A percentile compares a stretch with the other conserved stretches of the same genome.
Evolutionary conservation across 2,329 filamentous ascomycete species (phyloP).

Genomic region (Cercospora sp.): DNA sequence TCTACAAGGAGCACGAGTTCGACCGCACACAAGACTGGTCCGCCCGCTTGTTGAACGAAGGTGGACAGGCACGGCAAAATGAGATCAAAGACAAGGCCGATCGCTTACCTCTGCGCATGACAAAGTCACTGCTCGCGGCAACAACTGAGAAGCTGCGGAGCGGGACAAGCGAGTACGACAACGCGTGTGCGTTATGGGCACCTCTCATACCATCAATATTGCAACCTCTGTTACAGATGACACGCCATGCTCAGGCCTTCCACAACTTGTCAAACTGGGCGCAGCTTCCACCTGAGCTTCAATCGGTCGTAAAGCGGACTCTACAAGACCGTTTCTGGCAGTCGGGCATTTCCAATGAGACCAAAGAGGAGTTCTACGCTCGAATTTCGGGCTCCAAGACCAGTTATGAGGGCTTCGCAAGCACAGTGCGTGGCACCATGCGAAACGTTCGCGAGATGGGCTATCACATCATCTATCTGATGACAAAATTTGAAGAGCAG

Average conservation of each 20-base stretch:
- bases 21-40: conserved; percentile 83
- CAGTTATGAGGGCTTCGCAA: conserved; percentile 90
- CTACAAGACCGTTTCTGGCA: conserved; percentile 98
- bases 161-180: conserved; percentile 68
- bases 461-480: conserved; percentile 91
- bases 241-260: conserved; percentile 87
- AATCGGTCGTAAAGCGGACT: conserved; percentile 73
- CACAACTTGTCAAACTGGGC: conserved; percentile 85
- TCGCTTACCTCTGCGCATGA: conserved; percentile 76
- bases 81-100: conserved; percentile 74
- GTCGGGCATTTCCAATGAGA: conserved; percentile 92
- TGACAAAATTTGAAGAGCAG: conserved; percentile 80
- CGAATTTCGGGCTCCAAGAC: conserved; percentile 84
- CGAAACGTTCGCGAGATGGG: conserved; percentile 88
- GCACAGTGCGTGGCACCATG: conserved; percentile 84
- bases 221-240: conserved; percentile 79
- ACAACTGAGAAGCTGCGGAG: conserved; percentile 87
- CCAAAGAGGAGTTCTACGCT: conserved; percentile 94
- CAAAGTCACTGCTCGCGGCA: conserved; percentile 88
- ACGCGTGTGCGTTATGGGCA: conserved; percentile 80
- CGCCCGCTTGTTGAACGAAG: conserved; percentile 69
- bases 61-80: conserved; percentile 75
- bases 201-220: conserved; percentile 78
- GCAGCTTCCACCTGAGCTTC: conserved; percentile 72
- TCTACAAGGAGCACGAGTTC: conserved; percentile 71